A percentile compares a stretch with the other conserved stretches of the same genome.
phyloP scores from a whole-genome alignment of 2,329 filamentous ascomycete genomes.

The Dactylella cylindrospora region DNA sequence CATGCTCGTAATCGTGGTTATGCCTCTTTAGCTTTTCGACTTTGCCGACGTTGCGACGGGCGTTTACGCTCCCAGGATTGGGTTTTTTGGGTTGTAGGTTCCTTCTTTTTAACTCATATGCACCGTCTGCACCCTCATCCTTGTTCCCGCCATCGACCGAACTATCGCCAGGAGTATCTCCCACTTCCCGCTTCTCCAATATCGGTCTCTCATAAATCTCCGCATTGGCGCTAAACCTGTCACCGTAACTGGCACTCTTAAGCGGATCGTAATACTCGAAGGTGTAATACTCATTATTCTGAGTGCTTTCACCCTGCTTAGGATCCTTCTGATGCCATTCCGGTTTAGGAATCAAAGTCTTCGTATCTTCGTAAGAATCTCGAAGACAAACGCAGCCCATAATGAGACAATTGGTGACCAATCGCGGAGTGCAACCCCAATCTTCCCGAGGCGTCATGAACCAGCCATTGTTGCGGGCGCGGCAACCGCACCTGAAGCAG shows the following conservation, averaged over 20 bases:
- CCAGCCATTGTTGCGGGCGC: not conserved
- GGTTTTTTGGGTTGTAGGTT: too few relatives aligned
- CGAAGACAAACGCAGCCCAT: slow-evolving; percentile 18
- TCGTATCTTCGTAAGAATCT: not conserved
- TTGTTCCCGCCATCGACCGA: too few relatives aligned
- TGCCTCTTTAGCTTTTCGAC: too few relatives aligned
- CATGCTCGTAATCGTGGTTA: too few relatives aligned
- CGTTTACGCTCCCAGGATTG: too few relatives aligned
- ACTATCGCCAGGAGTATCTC: too few relatives aligned
- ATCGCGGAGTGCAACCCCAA: slow-evolving; percentile 2
- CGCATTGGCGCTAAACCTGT: slow-evolving; percentile 11
- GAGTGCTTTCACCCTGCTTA: not conserved
- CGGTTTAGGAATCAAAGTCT: slow-evolving; percentile 7
- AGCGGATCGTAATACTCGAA: slow-evolving; percentile 12
- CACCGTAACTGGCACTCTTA: slow-evolving; percentile 8
- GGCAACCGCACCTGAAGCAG: slow-evolving; percentile 29
- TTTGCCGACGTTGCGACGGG: too few relatives aligned
- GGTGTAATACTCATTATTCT: not conserved
- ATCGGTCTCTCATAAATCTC: slow-evolving; percentile 5
- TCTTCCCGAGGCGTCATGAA: slow-evolving; percentile 1
- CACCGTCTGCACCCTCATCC: too few relatives aligned
- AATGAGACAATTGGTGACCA: slow-evolving; percentile 13
- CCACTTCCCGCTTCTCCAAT: not conserved
- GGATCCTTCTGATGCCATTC: not conserved
- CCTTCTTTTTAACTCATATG: too few relatives aligned